Conservation (phyloP, 179 eudicot genomes). For the Beta lomatogona region DNA sequence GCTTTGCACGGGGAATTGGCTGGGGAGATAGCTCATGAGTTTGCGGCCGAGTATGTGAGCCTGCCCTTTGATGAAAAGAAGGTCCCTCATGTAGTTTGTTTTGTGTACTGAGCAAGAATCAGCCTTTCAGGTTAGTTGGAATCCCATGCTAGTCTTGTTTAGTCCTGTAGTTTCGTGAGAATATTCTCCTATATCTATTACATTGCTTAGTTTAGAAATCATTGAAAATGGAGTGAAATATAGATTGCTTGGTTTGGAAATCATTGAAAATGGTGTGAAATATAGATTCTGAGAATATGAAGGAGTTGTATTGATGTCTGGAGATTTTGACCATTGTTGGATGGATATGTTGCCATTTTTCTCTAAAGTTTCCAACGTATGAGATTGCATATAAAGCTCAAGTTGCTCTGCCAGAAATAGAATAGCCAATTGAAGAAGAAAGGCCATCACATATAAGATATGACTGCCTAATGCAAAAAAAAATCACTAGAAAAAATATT, state of each 20-base stretch:
- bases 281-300: not conserved
- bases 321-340: not conserved
- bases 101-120: constrained; percentile 22
- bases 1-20: constrained; percentile 77
- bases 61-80: constrained; percentile 70
- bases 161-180: not conserved
- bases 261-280: not conserved
- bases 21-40: constrained; percentile 74
- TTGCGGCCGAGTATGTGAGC: constrained; percentile 62
- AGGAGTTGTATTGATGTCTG: not conserved
- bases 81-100: constrained; percentile 46
- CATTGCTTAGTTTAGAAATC: not conserved
- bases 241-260: not conserved
- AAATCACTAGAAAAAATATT: not conserved
- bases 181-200: not conserved
- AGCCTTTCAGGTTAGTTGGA: constrained; percentile 25
- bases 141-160: not conserved
- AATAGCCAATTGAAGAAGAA: not conserved
- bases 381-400: not conserved
- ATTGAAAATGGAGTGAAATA: not conserved
- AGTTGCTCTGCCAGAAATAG: not conserved
- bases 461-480: not conserved
- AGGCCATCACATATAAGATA: not conserved
- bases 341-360: not conserved
- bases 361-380: not conserved